Evolutionary conservation across 1,284 basidiomycete genomes (phyloP).

Genomic region (Inonotus obliquus): DNA sequence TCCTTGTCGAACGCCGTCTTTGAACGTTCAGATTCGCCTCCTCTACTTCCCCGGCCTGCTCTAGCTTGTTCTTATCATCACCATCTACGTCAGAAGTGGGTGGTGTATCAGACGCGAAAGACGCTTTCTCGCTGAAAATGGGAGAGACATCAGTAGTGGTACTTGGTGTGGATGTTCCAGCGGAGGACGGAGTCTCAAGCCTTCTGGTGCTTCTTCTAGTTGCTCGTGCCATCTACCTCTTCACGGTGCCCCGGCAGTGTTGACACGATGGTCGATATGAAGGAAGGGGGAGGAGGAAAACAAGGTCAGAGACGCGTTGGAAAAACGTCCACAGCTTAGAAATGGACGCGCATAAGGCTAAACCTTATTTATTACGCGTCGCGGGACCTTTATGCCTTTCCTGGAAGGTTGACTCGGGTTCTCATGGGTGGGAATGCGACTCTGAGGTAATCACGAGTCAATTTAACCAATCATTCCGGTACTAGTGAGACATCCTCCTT

Average conservation of each 20-base stretch:
- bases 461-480: too few species aligned
- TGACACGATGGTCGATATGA: not conserved
- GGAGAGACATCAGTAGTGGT: constrained; percentile 31
- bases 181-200: constrained; percentile 26
- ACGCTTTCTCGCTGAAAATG: constrained; percentile 41
- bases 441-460: too few species aligned
- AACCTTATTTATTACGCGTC: constrained; percentile 10
- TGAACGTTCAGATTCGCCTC: not conserved
- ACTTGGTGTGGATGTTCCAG: constrained; percentile 18
- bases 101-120: constrained; percentile 36
- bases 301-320: not conserved
- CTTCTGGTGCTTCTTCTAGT: not conserved
- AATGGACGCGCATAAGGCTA: not conserved
- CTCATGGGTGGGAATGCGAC: not conserved
- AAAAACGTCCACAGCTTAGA: not conserved
- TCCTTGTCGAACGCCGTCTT: constrained; percentile 2
- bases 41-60: not conserved
- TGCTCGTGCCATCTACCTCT: not conserved
- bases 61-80: not conserved
- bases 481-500: too few species aligned
- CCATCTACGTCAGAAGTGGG: constrained; percentile 33
- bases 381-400: not conserved
- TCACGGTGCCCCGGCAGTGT: too few species aligned
- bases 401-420: not conserved
- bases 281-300: not conserved